phyloP scores from a whole-genome alignment of 345 rosid genomes.

The Isatis tinctoria region DNA sequence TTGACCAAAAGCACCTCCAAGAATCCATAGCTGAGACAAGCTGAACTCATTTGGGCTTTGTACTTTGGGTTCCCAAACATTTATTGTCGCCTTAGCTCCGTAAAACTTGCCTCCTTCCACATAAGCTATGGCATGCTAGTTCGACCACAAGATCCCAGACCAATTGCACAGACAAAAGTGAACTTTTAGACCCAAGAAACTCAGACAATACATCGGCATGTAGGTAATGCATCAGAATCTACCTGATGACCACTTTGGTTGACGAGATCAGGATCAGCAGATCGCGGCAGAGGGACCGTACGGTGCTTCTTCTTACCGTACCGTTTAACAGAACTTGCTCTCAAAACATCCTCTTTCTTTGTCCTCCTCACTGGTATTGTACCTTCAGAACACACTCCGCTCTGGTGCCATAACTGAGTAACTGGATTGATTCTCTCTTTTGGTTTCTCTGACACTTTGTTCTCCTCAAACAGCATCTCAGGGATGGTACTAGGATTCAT shows the following conservation, averaged over 20 bases:
- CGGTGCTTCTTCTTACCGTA: conserved; percentile 59
- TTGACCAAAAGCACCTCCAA: conserved; percentile 70
- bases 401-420: conserved; percentile 54
- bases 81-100: conserved; percentile 68
- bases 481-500: conserved; percentile 53
- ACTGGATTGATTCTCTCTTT: conserved; percentile 21
- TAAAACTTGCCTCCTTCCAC: conserved; percentile 63
- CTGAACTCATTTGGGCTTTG: conserved; percentile 65
- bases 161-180: conserved; percentile 5
- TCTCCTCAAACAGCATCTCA: conserved; percentile 38
- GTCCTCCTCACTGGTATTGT: conserved; percentile 67
- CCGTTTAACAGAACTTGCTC: conserved; percentile 52
- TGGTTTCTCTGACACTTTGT: conserved; percentile 32
- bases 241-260: conserved; percentile 52
- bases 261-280: conserved; percentile 50
- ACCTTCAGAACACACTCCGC: conserved; percentile 55
- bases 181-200: background rate
- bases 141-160: background rate
- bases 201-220: background rate
- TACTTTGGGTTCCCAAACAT: conserved; percentile 73
- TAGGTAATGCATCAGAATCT: background rate
- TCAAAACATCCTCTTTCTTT: conserved; percentile 49
- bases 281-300: conserved; percentile 49
- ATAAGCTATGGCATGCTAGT: conserved; percentile 62
- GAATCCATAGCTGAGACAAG: conserved; percentile 68